Conservation (phyloP, 768 basidiomycete species). For the Ramaria rubella region DNA sequence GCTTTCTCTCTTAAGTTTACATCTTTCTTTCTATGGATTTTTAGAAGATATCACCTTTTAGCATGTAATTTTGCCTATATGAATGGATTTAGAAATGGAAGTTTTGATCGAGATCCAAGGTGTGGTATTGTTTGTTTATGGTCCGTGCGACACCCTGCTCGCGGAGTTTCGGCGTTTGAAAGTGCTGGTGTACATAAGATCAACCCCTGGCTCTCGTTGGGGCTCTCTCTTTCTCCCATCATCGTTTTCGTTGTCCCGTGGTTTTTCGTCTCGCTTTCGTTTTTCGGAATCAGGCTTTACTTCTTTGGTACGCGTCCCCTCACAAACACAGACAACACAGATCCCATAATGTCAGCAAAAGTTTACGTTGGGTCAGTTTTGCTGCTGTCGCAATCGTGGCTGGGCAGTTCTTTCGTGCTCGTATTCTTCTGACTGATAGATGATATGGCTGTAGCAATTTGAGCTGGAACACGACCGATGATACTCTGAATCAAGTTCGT, state of each 20-base stretch:
- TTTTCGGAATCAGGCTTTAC: not conserved
- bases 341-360: conserved; percentile 65
- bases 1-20: not conserved
- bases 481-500: conserved; percentile 83
- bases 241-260: not conserved
- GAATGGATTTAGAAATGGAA: too few relatives aligned
- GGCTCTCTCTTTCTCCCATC: conserved; percentile 2
- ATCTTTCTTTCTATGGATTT: not conserved
- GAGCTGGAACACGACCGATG: conserved; percentile 96
- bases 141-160: not conserved
- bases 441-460: conserved; percentile 68
- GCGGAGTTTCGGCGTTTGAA: conserved; percentile 5
- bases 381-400: conserved; percentile 43
- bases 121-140: not conserved
- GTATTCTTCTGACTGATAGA: conserved; percentile 45
- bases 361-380: conserved; percentile 93
- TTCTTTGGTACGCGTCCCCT: conserved; percentile 2
- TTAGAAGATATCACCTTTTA: not conserved
- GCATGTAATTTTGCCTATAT: too few relatives aligned
- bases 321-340: conserved; percentile 1
- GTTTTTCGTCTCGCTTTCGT: conserved; percentile 7
- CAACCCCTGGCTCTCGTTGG: not conserved
- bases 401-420: conserved; percentile 18
- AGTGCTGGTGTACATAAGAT: not conserved
- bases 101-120: too few relatives aligned